Percentiles rank a stretch among this genome's conserved stretches.
These are phyloP conservation scores for Amanita molliuscula DNA, from an alignment of 768 basidiomycete species.

Conservation along the genomic window DNA sequence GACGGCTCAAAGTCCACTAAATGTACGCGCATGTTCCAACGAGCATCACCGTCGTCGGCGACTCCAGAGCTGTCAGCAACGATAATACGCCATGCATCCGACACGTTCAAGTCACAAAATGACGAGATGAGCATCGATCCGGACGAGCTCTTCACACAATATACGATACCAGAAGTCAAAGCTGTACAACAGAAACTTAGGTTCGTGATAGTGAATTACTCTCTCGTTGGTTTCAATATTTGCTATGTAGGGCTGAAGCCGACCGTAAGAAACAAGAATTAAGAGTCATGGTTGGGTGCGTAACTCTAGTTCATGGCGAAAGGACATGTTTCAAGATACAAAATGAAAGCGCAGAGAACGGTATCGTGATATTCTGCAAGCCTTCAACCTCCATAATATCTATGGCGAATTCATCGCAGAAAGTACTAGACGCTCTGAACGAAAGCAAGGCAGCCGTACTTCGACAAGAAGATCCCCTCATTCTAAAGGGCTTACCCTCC, in stretches of 20 bases:
- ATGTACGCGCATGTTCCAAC: not conserved
- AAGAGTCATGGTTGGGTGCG: conserved; percentile 88
- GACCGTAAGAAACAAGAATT: conserved; percentile 84
- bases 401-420: conserved; percentile 58
- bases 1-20: not conserved
- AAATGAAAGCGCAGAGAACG: conserved; percentile 71
- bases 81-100: not conserved
- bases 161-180: conserved; percentile 65
- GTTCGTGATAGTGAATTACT: conserved; percentile 22
- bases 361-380: conserved; percentile 79
- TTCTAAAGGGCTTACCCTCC: conserved; percentile 29
- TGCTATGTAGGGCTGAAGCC: conserved; percentile 51
- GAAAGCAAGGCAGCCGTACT: conserved; percentile 48
- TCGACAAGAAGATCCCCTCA: conserved; percentile 32
- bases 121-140: conserved; percentile 30
- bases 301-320: conserved; percentile 13
- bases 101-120: conserved; percentile 3
- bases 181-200: conserved; percentile 56
- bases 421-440: conserved; percentile 51
- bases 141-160: conserved; percentile 65
- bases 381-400: conserved; percentile 80
- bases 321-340: conserved; percentile 17
- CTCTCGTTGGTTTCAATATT: not conserved
- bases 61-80: not conserved
- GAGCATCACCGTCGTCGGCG: not conserved